Base-by-base conservation (phyloP, 163 green algal genomes). In the Chlamydomonas reinhardtii region DNA sequence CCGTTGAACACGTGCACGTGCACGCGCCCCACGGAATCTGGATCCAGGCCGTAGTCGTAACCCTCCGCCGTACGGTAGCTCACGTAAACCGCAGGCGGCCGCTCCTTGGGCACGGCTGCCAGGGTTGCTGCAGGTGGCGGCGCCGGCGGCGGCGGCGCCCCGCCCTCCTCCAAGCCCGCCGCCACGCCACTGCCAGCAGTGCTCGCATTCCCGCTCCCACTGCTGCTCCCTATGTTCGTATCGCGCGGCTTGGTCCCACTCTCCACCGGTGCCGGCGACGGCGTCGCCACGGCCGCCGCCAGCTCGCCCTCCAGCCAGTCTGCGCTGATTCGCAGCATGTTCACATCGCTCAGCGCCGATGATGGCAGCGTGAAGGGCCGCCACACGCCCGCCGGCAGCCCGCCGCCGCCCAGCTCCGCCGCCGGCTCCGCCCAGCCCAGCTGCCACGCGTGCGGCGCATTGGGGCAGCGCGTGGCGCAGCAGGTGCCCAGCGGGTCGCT, bases 1-100 rank as follows among this genome's bases (percentile, higher is more conserved):
- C 74, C 74, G 74, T 81, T 81, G 74, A 81, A 81, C 16, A 81
- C 20, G 74, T 81, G 74, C 74, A 81, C 74, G n/a, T 62, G 52
- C n/a, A 81, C 74, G 2, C n/a, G 35, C 9, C n/a, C 12, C 16
- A 14, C n/a, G 32, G 29, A 32, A 54, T n/a, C 29, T 6, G 27
- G 52, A 16, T 69, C 74, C 22, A 62, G 74, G 25, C 52, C 74
- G 32, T 34, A 39, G 74, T 81, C 74, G 39, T 62, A 81, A 54
- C 56, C 39, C 22, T 43, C 54, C 14, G 52, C 34, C 29, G 34
- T 69, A 32, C 73, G 73, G 73, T 37, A 80, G 43, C 37, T 66
- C 34, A 80, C 34, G 73, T 54, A 80, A 2, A 52, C 32, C 17
- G 25, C n/a, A 2, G 73, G 73, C 43, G 73, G n/a, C n/a, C 3